These are phyloP conservation scores for Blastobotrys peoriensis DNA, from an alignment of 805 yeast species.

Conservation along the genomic window DNA sequence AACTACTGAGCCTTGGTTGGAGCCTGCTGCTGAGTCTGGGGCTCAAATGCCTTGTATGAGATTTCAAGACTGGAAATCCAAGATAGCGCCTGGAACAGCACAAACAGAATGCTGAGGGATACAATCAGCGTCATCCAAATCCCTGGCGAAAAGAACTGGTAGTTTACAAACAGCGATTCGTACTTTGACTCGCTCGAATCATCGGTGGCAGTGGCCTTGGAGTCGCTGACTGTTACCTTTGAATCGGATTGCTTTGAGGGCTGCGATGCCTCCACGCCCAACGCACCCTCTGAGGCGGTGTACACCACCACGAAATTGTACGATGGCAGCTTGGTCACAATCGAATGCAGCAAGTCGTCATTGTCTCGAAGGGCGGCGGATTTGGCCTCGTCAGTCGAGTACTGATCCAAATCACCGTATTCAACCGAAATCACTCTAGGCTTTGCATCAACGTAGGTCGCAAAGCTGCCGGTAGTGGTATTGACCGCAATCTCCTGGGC, in stretches of 20 bases:
- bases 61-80: conserved; percentile 72
- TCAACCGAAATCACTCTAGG: conserved; percentile 58
- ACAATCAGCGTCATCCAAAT: conserved; percentile 71
- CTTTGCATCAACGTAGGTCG: conserved; percentile 56
- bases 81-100: conserved; percentile 56
- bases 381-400: conserved; percentile 1
- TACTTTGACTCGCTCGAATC: conserved; percentile 12
- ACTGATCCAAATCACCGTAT: conserved; percentile 43
- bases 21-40: conserved; percentile 5
- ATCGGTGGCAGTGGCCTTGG: conserved; percentile 8
- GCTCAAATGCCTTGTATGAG: conserved; percentile 74
- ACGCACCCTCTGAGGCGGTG: conserved; percentile 18
- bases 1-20: neutral
- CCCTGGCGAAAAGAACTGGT: conserved; percentile 74
- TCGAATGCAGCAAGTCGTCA: conserved; percentile 24
- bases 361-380: conserved; percentile 13
- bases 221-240: conserved; percentile 7
- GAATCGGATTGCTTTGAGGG: conserved; percentile 5
- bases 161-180: conserved; percentile 47
- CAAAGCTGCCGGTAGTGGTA: conserved; percentile 37
- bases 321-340: conserved; percentile 28
- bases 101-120: conserved; percentile 48
- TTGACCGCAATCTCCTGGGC: conserved; percentile 41
- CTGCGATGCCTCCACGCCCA: conserved; percentile 1
- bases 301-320: conserved; percentile 31